Conservation (phyloP, 2,329 filamentous ascomycete species). For the Sordariomycetes sp. region DNA sequence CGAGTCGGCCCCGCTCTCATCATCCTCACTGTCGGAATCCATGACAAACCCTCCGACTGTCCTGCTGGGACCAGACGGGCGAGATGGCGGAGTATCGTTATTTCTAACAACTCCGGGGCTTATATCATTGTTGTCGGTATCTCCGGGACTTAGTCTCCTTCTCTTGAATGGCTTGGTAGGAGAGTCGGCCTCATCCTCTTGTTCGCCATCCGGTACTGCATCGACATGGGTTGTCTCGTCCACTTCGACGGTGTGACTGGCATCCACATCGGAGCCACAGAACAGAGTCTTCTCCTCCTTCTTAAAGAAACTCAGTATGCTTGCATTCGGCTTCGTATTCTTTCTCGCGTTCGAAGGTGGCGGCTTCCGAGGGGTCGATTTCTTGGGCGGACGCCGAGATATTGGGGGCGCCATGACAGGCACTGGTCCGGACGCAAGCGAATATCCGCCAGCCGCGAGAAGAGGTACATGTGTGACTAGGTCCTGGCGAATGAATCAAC, state of each 20-base stretch:
- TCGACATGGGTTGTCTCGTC: slow-evolving; percentile 6
- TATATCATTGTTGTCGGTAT: not conserved
- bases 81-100: not conserved
- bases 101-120: not conserved
- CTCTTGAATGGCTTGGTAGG: slow-evolving; percentile 22
- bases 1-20: slow-evolving; percentile 11
- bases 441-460: not conserved
- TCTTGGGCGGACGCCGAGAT: not conserved
- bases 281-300: slow-evolving; percentile 35
- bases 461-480: not conserved
- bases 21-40: slow-evolving; percentile 52
- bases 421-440: not conserved
- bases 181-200: not conserved
- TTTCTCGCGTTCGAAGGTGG: slow-evolving; percentile 17
- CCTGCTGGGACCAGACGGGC: slow-evolving; percentile 1
- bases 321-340: slow-evolving; percentile 41
- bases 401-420: slow-evolving; percentile 1
- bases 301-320: slow-evolving; percentile 66
- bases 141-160: slow-evolving; percentile 25
- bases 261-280: slow-evolving; percentile 12
- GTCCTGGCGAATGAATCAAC: not conserved
- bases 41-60: slow-evolving; percentile 42
- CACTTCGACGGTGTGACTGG: slow-evolving; percentile 10
- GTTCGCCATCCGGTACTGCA: slow-evolving; percentile 8
- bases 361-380: slow-evolving; percentile 6